These are phyloP conservation scores for Cryptococcus deneoformans DNA, from an alignment of 1,284 basidiomycete genomes.

Conservation along the genomic window DNA sequence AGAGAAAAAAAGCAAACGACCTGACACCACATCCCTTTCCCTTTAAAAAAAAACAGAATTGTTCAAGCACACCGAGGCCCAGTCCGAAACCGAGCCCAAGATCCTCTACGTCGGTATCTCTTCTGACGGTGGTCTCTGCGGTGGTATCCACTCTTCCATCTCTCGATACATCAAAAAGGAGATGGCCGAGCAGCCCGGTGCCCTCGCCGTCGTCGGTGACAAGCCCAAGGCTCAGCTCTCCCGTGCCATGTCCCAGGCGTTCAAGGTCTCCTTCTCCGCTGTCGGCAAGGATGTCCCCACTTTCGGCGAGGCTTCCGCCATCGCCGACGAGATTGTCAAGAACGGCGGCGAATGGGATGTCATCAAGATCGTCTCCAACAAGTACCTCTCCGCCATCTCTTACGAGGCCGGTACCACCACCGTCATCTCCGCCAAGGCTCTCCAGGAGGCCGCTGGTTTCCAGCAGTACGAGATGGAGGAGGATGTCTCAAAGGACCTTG, in stretches of 20 bases:
- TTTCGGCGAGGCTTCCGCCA: conserved; percentile 90
- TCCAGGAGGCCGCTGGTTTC: conserved; percentile 81
- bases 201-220: conserved; percentile 89
- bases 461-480: conserved; percentile 94
- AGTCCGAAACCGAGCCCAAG: conserved; percentile 60
- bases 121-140: conserved; percentile 99
- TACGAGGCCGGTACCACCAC: conserved; percentile 78
- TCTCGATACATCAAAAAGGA: conserved; percentile 83
- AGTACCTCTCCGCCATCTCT: conserved; percentile 89
- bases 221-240: conserved; percentile 94
- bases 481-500: conserved; percentile 88
- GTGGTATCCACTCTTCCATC: conserved; percentile 99
- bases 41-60: conserved; percentile 58
- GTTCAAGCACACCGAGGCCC: conserved; percentile 62
- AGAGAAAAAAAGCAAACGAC: not conserved
- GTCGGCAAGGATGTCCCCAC: conserved; percentile 97
- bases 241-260: conserved; percentile 64
- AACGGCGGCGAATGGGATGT: conserved; percentile 85
- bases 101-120: conserved; percentile 91
- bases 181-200: conserved; percentile 58
- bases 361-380: conserved; percentile 88
- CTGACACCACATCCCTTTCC: not conserved
- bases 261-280: conserved; percentile 91
- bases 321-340: conserved; percentile 90
- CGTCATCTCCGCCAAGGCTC: conserved; percentile 74